These are phyloP conservation scores for Lecanicillium sp. DNA, from an alignment of 2,329 filamentous ascomycete species.

Conservation along the genomic window DNA sequence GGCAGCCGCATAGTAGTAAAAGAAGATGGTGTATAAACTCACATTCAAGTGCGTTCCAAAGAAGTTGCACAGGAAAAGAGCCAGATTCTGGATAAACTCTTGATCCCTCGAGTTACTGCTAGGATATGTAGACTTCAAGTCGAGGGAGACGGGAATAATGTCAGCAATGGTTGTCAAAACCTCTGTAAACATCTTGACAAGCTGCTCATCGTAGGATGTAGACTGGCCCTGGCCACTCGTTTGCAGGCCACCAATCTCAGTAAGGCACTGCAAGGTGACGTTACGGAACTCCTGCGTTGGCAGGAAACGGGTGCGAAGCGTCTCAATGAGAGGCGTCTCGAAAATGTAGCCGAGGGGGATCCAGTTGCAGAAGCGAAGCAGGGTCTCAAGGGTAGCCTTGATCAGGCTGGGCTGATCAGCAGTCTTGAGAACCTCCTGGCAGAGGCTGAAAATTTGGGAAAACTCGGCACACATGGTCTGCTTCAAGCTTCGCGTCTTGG, in stretches of 20 bases:
- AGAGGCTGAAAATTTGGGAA: slow-evolving; percentile 95
- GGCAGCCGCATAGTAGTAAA: background rate
- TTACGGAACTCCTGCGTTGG: slow-evolving; percentile 94
- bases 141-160: slow-evolving; percentile 84
- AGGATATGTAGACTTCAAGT: slow-evolving; percentile 85
- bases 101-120: slow-evolving; percentile 89
- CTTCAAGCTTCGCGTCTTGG: slow-evolving; percentile 93
- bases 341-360: slow-evolving; percentile 98
- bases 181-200: slow-evolving; percentile 98
- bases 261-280: slow-evolving; percentile 91
- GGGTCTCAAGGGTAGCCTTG: slow-evolving; percentile 92
- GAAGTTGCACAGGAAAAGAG: slow-evolving; percentile 93
- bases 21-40: slow-evolving; percentile 20
- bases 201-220: slow-evolving; percentile 83
- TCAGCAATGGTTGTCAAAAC: slow-evolving; percentile 86
- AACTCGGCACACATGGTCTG: slow-evolving; percentile 99
- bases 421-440: slow-evolving; percentile 87
- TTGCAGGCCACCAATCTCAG: slow-evolving; percentile 90
- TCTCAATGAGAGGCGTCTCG: slow-evolving; percentile 93
- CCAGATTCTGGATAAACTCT: slow-evolving; percentile 95
- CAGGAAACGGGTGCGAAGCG: slow-evolving; percentile 83
- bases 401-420: slow-evolving; percentile 83
- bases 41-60: slow-evolving; percentile 88
- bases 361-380: slow-evolving; percentile 97
- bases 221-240: slow-evolving; percentile 61